phyloP scores from a whole-genome alignment of 345 rosid species.

The Chamaenerion angustifolium region DNA sequence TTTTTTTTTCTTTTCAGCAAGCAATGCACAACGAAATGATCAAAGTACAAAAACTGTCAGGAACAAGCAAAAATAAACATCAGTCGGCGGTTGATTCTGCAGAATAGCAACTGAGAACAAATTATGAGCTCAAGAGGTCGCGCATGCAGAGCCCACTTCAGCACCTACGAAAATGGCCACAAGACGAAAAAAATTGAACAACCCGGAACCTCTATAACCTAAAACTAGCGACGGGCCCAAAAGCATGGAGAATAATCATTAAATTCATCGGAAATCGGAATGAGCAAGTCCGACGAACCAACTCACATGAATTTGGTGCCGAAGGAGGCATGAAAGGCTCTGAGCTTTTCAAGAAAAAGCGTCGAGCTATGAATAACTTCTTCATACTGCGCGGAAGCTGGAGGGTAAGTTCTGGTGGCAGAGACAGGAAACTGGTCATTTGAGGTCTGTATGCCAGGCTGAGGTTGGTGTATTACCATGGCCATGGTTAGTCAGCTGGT shows the following conservation, averaged over 20 bases:
- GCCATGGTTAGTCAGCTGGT: background rate
- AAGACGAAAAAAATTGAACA: no score
- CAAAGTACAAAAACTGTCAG: no score
- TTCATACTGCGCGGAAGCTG: constrained; percentile 32
- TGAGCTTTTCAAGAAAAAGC: constrained; percentile 69
- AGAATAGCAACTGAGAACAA: no score
- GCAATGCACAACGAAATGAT: no score
- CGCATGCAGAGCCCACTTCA: no score
- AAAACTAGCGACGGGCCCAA: background rate
- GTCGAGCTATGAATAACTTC: constrained; percentile 47
- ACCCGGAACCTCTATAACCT: no score
- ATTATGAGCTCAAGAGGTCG: no score
- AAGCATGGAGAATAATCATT: background rate
- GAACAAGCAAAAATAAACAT: no score
- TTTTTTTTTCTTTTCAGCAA: no score
- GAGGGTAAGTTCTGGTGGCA: constrained; percentile 21
- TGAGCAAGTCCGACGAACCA: background rate
- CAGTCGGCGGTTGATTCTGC: no score
- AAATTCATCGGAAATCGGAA: background rate
- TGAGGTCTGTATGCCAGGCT: constrained; percentile 14
- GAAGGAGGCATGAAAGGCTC: constrained; percentile 30
- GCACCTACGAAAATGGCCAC: no score
- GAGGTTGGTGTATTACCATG: constrained; percentile 9
- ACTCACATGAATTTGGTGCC: constrained; percentile 48
- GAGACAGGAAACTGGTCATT: constrained; percentile 20